Evolutionary conservation across 2,329 filamentous ascomycete species (phyloP).

Genomic region (Xylaria sp.): DNA sequence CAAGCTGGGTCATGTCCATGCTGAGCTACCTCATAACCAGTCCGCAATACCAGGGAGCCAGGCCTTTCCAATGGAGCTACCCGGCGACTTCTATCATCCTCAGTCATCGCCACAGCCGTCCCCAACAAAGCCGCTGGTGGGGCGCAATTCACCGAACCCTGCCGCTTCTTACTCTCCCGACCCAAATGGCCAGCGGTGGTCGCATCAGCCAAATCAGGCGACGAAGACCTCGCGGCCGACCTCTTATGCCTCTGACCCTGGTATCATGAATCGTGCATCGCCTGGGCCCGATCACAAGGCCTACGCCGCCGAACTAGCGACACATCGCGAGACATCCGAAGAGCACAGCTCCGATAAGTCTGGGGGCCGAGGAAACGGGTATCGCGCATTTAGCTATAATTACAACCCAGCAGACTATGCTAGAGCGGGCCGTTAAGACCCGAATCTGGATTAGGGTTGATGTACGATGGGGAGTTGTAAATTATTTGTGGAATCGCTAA

Average conservation of each 20-base stretch:
- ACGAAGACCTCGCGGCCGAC: conserved; percentile 50
- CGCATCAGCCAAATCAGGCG: conserved; percentile 50
- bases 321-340: conserved; percentile 61
- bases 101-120: conserved; percentile 50
- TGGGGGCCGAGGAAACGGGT: neutral
- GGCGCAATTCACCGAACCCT: conserved; percentile 48
- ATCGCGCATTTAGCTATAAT: conserved; percentile 43
- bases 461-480: conserved; percentile 27
- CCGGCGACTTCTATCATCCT: conserved; percentile 61
- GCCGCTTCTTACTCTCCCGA: conserved; percentile 47
- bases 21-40: conserved; percentile 55
- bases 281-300: conserved; percentile 56
- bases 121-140: conserved; percentile 42
- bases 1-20: conserved; percentile 43
- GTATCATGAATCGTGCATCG: conserved; percentile 47
- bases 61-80: conserved; percentile 53
- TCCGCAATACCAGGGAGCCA: conserved; percentile 33
- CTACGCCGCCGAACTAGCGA: conserved; percentile 58
- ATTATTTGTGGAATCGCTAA: neutral
- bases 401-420: conserved; percentile 58
- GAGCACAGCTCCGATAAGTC: conserved; percentile 50
- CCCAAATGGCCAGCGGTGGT: conserved; percentile 57
- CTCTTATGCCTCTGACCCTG: conserved; percentile 51
- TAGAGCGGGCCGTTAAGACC: conserved; percentile 39
- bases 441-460: neutral